A percentile compares a stretch with the other conserved stretches of the same genome.
Evolutionary conservation across 2,329 filamentous ascomycete genomes (phyloP).

Genomic region (Exophiala viscosa): DNA sequence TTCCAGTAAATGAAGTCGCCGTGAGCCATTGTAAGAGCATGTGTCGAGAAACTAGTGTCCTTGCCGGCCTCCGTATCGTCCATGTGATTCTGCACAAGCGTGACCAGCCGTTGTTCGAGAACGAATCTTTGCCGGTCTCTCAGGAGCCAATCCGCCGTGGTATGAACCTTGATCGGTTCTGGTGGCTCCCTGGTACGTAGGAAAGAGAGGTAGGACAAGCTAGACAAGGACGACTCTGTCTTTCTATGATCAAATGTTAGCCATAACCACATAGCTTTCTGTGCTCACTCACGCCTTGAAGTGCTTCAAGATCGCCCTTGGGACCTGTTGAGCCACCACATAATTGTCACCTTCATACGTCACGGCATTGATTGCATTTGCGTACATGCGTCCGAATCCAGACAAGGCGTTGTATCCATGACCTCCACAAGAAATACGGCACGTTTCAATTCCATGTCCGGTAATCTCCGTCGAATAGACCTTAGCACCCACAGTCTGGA

Average conservation of each 20-base stretch:
- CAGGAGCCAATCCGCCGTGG: conserved; percentile 3
- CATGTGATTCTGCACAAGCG: conserved; percentile 26
- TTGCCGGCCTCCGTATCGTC: conserved; percentile 22
- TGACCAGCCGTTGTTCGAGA: conserved; percentile 23
- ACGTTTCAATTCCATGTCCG: conserved; percentile 25
- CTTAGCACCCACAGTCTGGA: conserved; percentile 28
- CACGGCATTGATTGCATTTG: conserved; percentile 11
- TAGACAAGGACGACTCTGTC: conserved; percentile 23
- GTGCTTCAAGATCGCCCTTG: conserved; percentile 28
- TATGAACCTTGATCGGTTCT: neutral
- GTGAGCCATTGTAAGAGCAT: conserved; percentile 30
- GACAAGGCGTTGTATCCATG: conserved; percentile 19
- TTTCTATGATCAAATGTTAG: conserved; percentile 6
- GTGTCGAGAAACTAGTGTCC: conserved; percentile 28
- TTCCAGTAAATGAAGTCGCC: conserved; percentile 29
- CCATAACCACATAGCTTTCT: neutral
- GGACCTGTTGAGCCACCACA: conserved; percentile 39
- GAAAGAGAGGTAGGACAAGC: conserved; percentile 25
- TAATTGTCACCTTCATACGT: conserved; percentile 43
- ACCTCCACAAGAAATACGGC: conserved; percentile 25
- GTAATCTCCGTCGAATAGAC: conserved; percentile 28
- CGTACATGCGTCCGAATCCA: conserved; percentile 21
- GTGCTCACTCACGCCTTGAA: conserved; percentile 15
- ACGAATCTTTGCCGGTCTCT: conserved; percentile 23
- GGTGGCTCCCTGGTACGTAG: conserved; percentile 11